A percentile compares a stretch with the other conserved stretches of the same genome.
Conservation (phyloP, 2,329 filamentous ascomycete species). For the Orbilia brochopaga region DNA sequence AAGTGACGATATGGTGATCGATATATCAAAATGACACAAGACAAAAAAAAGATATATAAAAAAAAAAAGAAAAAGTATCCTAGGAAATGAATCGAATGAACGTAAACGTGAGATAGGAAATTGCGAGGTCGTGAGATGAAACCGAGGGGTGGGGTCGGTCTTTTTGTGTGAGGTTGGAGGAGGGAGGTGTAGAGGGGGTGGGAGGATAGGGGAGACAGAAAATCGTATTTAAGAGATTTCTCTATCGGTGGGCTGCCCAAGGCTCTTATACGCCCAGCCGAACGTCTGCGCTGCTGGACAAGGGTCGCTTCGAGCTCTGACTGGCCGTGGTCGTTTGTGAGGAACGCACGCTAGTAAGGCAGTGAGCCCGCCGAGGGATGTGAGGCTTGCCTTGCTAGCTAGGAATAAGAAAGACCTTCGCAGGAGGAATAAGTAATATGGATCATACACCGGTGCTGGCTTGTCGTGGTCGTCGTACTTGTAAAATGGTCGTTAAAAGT, state of each 20-base stretch:
- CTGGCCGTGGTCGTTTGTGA: conserved; percentile 44
- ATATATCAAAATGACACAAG: conserved; percentile 50
- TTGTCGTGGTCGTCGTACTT: not conserved
- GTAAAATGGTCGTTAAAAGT: conserved; percentile 49
- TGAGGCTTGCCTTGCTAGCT: conserved; percentile 48
- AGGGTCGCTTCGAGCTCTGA: conserved; percentile 50
- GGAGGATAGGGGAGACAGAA: conserved; percentile 62
- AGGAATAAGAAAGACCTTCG: conserved; percentile 50
- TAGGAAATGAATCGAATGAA: conserved; percentile 56
- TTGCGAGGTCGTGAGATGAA: conserved; percentile 62
- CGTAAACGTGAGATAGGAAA: conserved; percentile 57
- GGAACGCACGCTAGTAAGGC: conserved; percentile 46
- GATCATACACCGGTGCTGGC: conserved; percentile 29
- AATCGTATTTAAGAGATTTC: conserved; percentile 63
- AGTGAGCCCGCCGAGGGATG: conserved; percentile 38
- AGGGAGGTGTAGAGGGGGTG: conserved; percentile 59
- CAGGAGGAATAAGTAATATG: conserved; percentile 50
- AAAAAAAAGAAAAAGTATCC: conserved; percentile 56
- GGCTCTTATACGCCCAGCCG: conserved; percentile 49
- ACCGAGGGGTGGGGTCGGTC: conserved; percentile 66
- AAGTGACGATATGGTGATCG: conserved; percentile 51
- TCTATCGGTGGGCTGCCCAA: conserved; percentile 49
- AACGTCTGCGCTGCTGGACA: conserved; percentile 44
- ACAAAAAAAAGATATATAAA: conserved; percentile 54
- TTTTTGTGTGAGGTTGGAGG: conserved; percentile 64